Conservation (phyloP, 202 grass and related monocot genomes). For the Saccharum hybrid region DNA sequence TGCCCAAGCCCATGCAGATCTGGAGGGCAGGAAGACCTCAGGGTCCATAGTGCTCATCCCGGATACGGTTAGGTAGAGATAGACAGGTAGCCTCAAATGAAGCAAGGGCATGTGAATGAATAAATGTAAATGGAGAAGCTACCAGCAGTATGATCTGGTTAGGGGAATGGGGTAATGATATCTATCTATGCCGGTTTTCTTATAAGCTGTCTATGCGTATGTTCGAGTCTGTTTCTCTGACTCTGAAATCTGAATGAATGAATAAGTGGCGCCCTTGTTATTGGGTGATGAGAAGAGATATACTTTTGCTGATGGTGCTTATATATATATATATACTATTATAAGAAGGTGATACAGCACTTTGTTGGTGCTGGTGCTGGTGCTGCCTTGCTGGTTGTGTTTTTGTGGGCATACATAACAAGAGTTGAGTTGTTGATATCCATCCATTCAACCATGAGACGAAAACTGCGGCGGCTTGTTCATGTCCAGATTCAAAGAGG, state of each 20-base stretch:
- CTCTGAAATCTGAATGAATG: background rate
- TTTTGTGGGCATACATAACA: background rate
- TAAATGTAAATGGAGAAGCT: conserved; percentile 1
- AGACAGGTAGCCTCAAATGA: background rate
- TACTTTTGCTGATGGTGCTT: no score
- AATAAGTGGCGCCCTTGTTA: no score
- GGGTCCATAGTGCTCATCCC: conserved; percentile 76
- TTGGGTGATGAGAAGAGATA: background rate
- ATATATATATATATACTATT: no score
- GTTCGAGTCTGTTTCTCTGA: background rate
- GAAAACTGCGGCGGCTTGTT: no score
- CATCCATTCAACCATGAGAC: background rate
- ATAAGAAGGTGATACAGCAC: background rate
- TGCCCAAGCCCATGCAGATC: conserved; percentile 58
- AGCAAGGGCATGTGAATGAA: background rate
- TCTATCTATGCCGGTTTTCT: background rate
- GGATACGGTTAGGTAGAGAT: conserved; percentile 9
- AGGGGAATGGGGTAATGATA: background rate
- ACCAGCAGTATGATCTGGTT: background rate
- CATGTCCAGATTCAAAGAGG: no score
- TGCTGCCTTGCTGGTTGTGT: background rate
- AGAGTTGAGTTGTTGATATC: background rate
- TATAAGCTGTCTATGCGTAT: background rate
- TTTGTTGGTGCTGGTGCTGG: background rate
- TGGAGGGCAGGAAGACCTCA: conserved; percentile 63